phyloP scores from a whole-genome alignment of 1,284 basidiomycete species.

The Peniophora sp. region DNA sequence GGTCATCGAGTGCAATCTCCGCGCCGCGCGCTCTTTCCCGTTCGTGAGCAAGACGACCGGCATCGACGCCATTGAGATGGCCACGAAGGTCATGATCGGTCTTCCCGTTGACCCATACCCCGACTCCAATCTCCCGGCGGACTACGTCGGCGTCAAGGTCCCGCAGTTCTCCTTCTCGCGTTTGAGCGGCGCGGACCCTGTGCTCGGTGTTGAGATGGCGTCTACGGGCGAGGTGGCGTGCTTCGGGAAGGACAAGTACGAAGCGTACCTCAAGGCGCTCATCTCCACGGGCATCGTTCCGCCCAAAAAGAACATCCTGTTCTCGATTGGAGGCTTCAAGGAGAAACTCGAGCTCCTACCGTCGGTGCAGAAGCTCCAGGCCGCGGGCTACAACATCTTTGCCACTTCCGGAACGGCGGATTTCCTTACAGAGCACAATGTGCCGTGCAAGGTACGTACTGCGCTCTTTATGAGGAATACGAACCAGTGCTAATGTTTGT shows the following conservation, averaged over 20 bases:
- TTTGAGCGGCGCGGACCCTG: conserved; percentile 92
- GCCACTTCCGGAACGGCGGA: conserved; percentile 96
- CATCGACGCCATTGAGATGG: conserved; percentile 96
- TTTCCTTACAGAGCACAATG: conserved; percentile 84
- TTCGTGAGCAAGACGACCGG: conserved; percentile 99
- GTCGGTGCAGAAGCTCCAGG: conserved; percentile 92
- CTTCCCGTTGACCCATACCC: conserved; percentile 89
- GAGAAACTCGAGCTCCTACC: conserved; percentile 97
- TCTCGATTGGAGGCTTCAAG: conserved; percentile 93
- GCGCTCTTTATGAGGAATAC: neutral
- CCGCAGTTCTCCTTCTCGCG: conserved; percentile 98
- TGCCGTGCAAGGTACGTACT: conserved; percentile 69
- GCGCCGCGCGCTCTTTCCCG: conserved; percentile 96
- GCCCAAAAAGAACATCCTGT: conserved; percentile 93
- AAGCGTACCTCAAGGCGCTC: conserved; percentile 95
- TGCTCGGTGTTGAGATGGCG: conserved; percentile 99
- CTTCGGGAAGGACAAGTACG: conserved; percentile 96
- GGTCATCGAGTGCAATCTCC: conserved; percentile 98
- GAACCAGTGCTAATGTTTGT: neutral
- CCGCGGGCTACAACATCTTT: conserved; percentile 94
- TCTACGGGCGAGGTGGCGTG: conserved; percentile 99
- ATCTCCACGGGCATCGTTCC: conserved; percentile 93
- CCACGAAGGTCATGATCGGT: conserved; percentile 96
- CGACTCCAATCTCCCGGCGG: conserved; percentile 74
- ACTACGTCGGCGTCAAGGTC: conserved; percentile 98